Percentiles rank a stretch among this genome's conserved stretches.
These are phyloP conservation scores for Camillea tinctor DNA, from an alignment of 2,329 filamentous ascomycete species.

Conservation along the genomic window DNA sequence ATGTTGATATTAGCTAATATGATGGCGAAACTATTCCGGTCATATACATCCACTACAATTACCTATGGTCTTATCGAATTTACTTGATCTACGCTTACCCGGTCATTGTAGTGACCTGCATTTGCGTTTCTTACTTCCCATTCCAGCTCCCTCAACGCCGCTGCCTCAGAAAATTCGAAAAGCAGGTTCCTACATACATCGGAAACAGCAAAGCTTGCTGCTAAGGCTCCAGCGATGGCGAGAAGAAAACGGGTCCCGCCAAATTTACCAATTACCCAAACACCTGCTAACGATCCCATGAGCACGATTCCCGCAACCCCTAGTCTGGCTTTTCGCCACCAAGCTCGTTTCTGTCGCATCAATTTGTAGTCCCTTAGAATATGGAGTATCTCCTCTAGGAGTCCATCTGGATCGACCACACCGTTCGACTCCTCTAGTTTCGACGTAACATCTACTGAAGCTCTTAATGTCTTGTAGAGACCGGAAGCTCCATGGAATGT, in stretches of 20 bases:
- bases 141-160: slow-evolving; percentile 84
- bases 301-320: background rate
- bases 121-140: slow-evolving; percentile 82
- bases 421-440: too few species aligned
- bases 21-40: too few species aligned
- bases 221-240: slow-evolving; percentile 41
- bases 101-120: background rate
- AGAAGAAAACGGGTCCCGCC: background rate
- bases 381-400: background rate
- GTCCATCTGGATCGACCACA: too few species aligned
- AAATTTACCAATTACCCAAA: background rate
- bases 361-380: background rate
- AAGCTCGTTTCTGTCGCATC: background rate
- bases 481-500: too few species aligned
- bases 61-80: too few species aligned
- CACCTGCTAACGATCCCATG: background rate
- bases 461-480: too few species aligned
- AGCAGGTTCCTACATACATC: slow-evolving; percentile 84
- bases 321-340: background rate
- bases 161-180: slow-evolving; percentile 81
- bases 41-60: too few species aligned
- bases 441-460: too few species aligned
- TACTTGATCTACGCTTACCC: background rate
- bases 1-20: too few species aligned
- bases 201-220: slow-evolving; percentile 71